These are phyloP conservation scores for Ophiostoma tasmaniense DNA, from an alignment of 2,329 filamentous ascomycete genomes.

Conservation along the genomic window DNA sequence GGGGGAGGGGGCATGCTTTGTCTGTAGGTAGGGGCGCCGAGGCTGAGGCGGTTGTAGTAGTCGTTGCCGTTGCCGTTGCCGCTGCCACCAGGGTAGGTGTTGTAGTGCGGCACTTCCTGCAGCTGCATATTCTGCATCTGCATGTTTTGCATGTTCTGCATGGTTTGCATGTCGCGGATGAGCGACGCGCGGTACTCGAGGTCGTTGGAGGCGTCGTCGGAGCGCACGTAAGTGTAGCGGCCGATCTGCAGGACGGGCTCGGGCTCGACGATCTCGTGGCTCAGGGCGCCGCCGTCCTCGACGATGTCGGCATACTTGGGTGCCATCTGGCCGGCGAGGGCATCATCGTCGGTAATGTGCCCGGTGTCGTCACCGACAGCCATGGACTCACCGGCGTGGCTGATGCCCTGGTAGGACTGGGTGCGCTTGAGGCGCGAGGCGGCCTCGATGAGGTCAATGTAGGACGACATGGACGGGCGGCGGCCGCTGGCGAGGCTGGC, in stretches of 20 bases:
- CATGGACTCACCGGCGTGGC: slow-evolving; percentile 1
- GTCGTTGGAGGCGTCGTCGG: slow-evolving; percentile 21
- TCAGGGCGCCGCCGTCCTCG: not conserved
- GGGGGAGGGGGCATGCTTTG: not conserved
- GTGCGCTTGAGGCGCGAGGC: slow-evolving; percentile 17
- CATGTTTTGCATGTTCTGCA: not conserved
- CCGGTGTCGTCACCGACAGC: not conserved
- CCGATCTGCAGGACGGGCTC: slow-evolving; percentile 22
- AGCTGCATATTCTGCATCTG: not conserved
- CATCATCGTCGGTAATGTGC: not conserved
- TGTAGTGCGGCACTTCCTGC: not conserved
- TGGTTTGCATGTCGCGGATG: slow-evolving; percentile 13
- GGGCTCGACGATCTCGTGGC: not conserved
- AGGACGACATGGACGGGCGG: slow-evolving; percentile 13
- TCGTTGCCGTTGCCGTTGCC: not conserved
- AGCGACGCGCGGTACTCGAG: slow-evolving; percentile 15
- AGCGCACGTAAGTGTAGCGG: slow-evolving; percentile 23
- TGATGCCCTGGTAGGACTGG: slow-evolving; percentile 14
- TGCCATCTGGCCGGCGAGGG: not conserved
- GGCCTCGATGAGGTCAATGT: slow-evolving; percentile 23
- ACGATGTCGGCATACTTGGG: not conserved
- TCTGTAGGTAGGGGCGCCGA: not conserved
- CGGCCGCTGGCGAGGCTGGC: not conserved
- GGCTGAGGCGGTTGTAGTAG: not conserved
- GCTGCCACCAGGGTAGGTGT: not conserved